Evolutionary conservation across 1,284 basidiomycete genomes (phyloP), one percentile per base, ranked within the genome.

Genomic region (Schizopora paradoxa): DNA sequence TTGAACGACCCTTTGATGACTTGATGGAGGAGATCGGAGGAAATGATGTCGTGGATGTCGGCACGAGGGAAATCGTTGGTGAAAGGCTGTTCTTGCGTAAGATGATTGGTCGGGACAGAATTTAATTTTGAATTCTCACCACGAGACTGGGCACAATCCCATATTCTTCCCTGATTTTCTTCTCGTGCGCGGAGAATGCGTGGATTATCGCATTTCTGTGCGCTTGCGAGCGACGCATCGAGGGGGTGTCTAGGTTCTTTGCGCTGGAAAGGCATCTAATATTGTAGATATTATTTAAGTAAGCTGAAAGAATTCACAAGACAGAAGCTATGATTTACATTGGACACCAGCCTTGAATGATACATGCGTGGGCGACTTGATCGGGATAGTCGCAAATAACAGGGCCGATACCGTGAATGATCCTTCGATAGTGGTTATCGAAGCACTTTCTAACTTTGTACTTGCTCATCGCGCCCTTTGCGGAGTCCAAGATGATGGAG

Each of bases 21-120:
- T 43, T 70, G 66, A 47, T 71, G 67, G 2, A 71, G 63, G 5
- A 68, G 49, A 48, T 71, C 65, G 8, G 65, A 61, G 3, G 64
- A 54, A 0, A 70, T 27, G 2, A 64, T 50, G 11, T 61, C 53
- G 48, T 66, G 60, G 8, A 69, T 69, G 47, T 69, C 58, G 1
- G 61, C 59, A 10, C 56, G 52, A 0, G 64, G 64, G 46, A 64
- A 66, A n/a, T 51, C 23, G 18, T 55, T 33, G 14, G 10, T 66
- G 45, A 68, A 69, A 4, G 67, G 67, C 63, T 63, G 36, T 13
- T 31, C n/a, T n/a, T 39, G n/a, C 23, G 11, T 36, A 10, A 41
- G 11, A 26, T 26, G 23, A 14, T 22, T 14, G 38, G 16, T 27
- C 21, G 31, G 23, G 18, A 8, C 19, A 6, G 32, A 41, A 22